Evolutionary conservation across 352 stramenopile species (phyloP).

Genomic region (Globisporangium abappressorium): DNA sequence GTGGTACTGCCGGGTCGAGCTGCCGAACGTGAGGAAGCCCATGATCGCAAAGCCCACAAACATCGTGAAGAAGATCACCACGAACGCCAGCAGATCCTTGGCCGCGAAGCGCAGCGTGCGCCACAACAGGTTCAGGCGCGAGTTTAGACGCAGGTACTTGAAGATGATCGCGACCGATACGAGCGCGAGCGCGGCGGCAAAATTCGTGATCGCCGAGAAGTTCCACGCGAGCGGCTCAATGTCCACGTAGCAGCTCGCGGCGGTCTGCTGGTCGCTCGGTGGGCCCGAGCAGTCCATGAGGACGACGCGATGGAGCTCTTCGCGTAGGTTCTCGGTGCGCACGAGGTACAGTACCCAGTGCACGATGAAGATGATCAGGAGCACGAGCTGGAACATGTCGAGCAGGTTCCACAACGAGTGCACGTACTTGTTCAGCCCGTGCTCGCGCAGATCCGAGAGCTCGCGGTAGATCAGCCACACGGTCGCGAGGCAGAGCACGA

Average conservation of each 20-base stretch:
- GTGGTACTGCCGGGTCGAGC: constrained; percentile 60
- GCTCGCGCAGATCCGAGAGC: too few relatives aligned
- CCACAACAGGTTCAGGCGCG: constrained; percentile 72
- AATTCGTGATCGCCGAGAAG: constrained; percentile 22
- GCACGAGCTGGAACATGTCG: too few relatives aligned
- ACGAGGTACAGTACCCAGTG: too few relatives aligned
- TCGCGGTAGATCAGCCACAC: too few relatives aligned
- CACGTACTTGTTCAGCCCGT: too few relatives aligned
- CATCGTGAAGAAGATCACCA: constrained; percentile 53
- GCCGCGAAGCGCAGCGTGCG: constrained; percentile 65
- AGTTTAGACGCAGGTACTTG: constrained; percentile 50
- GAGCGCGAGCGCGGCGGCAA: constrained; percentile 37
- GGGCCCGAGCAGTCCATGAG: too few relatives aligned
- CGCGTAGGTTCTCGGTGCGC: too few relatives aligned
- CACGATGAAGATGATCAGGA: too few relatives aligned
- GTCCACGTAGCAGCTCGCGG: constrained; percentile 55
- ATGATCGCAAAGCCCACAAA: too few relatives aligned
- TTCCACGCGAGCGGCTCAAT: constrained; percentile 48
- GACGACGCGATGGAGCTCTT: too few relatives aligned
- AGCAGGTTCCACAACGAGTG: too few relatives aligned
- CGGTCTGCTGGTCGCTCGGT: constrained; percentile 6
- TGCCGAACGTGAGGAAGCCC: constrained; percentile 68
- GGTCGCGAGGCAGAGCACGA: too few relatives aligned
- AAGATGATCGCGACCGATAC: constrained; percentile 79
- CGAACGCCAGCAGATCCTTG: constrained; percentile 64